Evolutionary conservation across 176 grass and related monocot genomes (phyloP).

Genomic region (Oryza meyeriana): DNA sequence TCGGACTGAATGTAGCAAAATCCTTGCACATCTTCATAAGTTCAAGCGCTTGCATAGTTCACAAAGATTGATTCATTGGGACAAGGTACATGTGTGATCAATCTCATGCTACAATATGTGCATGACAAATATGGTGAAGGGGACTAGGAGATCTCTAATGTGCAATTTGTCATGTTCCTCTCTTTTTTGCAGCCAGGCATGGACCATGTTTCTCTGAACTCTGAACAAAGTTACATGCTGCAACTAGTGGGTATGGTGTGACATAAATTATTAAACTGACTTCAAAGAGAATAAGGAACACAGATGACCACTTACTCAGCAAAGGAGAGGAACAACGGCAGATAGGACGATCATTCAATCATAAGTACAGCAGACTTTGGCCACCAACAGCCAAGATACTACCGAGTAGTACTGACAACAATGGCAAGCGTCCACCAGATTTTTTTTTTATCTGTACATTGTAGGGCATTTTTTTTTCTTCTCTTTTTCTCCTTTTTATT

Average conservation of each 20-base stretch:
- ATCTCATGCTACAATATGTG: background rate
- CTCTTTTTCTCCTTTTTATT: background rate
- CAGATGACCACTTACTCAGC: constrained; percentile 19
- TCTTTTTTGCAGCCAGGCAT: constrained; percentile 25
- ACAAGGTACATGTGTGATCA: background rate
- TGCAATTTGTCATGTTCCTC: background rate
- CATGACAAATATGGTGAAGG: background rate
- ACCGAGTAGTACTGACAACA: constrained; percentile 38
- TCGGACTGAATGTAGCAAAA: constrained; percentile 9
- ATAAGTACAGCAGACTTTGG: constrained; percentile 36
- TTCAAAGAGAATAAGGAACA: constrained; percentile 31
- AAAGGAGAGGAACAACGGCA: constrained; percentile 4
- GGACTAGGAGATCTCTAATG: background rate
- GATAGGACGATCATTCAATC: constrained; percentile 43
- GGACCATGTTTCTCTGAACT: constrained; percentile 30
- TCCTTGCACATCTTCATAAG: background rate
- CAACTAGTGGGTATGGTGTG: constrained; percentile 10
- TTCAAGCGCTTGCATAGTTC: background rate
- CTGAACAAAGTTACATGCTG: constrained; percentile 19
- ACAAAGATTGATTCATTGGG: background rate
- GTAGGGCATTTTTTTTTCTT: background rate
- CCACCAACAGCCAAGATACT: constrained; percentile 38
- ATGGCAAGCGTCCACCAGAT: constrained; percentile 23
- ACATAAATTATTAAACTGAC: constrained; percentile 18
- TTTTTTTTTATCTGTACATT: constrained; percentile 27